Percentiles rank a stretch among this genome's conserved stretches.
phyloP scores from a whole-genome alignment of 2,329 filamentous ascomycete genomes.

The Botrytis cinerea region DNA sequence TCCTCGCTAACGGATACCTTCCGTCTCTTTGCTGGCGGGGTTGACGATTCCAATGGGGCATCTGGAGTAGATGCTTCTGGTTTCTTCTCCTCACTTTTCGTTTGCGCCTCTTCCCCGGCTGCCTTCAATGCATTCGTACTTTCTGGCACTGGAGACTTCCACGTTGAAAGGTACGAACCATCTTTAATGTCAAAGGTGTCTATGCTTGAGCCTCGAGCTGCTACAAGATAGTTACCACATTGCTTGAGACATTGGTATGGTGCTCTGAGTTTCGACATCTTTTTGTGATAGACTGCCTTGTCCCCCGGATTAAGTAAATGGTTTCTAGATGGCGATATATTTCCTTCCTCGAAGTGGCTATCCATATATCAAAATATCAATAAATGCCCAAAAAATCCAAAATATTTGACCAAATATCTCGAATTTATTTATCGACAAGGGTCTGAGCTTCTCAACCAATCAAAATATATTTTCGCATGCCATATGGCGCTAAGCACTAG shows the following conservation, averaged over 20 bases:
- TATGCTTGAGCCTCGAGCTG: slow-evolving; percentile 72
- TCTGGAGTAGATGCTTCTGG: slow-evolving; percentile 15
- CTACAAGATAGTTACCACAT: slow-evolving; percentile 63
- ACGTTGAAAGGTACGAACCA: slow-evolving; percentile 56
- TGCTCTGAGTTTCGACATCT: slow-evolving; percentile 46
- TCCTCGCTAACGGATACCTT: slow-evolving; percentile 34
- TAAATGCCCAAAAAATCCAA: not conserved
- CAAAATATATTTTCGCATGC: slow-evolving; percentile 2
- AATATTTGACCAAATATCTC: slow-evolving; percentile 5
- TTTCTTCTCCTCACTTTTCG: not conserved
- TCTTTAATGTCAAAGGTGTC: slow-evolving; percentile 64
- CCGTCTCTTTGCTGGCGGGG: slow-evolving; percentile 40
- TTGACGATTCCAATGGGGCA: slow-evolving; percentile 15
- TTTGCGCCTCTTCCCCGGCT: slow-evolving; percentile 7
- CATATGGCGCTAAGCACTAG: slow-evolving; percentile 16
- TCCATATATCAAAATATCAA: not conserved
- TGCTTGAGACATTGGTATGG: slow-evolving; percentile 66
- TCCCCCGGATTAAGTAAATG: not conserved
- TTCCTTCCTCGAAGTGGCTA: not conserved
- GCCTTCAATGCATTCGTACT: slow-evolving; percentile 17
- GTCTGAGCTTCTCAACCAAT: slow-evolving; percentile 11
- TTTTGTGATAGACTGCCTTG: not conserved
- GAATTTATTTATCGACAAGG: slow-evolving; percentile 10
- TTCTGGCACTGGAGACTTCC: slow-evolving; percentile 35
- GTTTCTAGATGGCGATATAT: too few relatives aligned